Evolutionary conservation across 163 green algal genomes (phyloP).

Genomic region (Smithsoniella earleae): DNA sequence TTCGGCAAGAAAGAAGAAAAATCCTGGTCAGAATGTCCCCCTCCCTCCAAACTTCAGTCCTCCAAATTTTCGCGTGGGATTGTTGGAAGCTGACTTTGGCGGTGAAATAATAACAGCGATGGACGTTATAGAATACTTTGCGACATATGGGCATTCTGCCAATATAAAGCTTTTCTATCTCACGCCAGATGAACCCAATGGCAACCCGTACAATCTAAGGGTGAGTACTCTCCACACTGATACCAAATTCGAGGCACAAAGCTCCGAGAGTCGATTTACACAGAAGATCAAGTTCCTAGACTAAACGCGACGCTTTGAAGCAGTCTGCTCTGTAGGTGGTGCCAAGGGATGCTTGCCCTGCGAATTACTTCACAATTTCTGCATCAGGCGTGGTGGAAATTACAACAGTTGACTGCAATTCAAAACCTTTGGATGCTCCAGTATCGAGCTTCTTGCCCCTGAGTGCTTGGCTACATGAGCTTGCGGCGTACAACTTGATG

Average conservation of each 20-base stretch:
- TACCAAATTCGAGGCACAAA: too few relatives aligned
- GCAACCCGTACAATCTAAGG: slow-evolving; percentile 15
- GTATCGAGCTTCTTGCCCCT: background rate
- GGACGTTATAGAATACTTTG: slow-evolving; percentile 60
- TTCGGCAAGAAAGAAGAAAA: background rate
- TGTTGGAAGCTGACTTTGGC: slow-evolving; percentile 17
- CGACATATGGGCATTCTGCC: slow-evolving; percentile 45
- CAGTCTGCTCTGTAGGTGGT: slow-evolving; percentile 38
- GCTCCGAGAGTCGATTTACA: too few relatives aligned
- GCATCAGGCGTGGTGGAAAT: slow-evolving; percentile 54
- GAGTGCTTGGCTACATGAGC: slow-evolving; percentile 53
- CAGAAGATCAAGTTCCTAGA: too few relatives aligned
- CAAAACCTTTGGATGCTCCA: background rate
- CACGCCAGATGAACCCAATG: slow-evolving; percentile 31
- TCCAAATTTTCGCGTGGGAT: slow-evolving; percentile 20
- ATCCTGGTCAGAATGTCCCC: background rate
- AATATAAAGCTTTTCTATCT: slow-evolving; percentile 58
- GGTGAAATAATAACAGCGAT: slow-evolving; percentile 38
- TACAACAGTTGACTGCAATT: background rate
- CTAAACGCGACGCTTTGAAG: too few relatives aligned
- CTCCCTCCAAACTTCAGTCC: background rate
- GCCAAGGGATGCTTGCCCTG: slow-evolving; percentile 38
- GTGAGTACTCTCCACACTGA: slow-evolving; percentile 10
- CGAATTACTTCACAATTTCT: slow-evolving; percentile 57
- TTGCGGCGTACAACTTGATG: slow-evolving; percentile 57